These are phyloP conservation scores for Allium cepa DNA, from an alignment of 106 monocot species.

Conservation along the genomic window DNA sequence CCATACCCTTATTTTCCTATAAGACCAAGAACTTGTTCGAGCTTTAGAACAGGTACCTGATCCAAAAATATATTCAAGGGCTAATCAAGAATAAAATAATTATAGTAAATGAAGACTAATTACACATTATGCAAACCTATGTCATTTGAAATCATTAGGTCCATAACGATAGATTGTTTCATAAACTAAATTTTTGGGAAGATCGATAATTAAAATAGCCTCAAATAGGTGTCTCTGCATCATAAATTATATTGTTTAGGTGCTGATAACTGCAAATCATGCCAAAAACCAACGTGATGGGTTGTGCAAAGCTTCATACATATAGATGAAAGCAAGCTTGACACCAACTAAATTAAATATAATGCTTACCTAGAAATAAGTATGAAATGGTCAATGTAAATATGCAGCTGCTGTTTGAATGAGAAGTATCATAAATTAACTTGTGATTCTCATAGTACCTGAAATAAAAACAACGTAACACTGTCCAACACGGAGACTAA, in stretches of 20 bases:
- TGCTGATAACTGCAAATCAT: too few species aligned
- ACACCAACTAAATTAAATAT: conserved; percentile 75
- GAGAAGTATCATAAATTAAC: too few species aligned
- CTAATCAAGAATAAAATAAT: too few species aligned
- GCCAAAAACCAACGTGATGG: neutral
- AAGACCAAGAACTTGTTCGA: conserved; percentile 87
- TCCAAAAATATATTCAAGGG: too few species aligned
- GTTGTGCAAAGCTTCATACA: conserved; percentile 68
- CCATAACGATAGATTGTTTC: conserved; percentile 99
- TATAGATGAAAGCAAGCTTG: conserved; percentile 88
- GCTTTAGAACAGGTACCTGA: conserved; percentile 93
- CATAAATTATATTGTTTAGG: too few species aligned
- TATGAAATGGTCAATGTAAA: neutral
- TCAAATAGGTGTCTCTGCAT: conserved; percentile 95
- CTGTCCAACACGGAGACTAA: too few species aligned
- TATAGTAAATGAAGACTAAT: too few species aligned
- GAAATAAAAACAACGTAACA: too few species aligned
- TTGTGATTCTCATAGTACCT: too few species aligned
- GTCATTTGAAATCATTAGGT: conserved; percentile 91
- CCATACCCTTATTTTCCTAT: conserved; percentile 94
- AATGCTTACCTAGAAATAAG: conserved; percentile 64
- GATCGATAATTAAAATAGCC: conserved; percentile 96
- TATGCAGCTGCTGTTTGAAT: too few species aligned
- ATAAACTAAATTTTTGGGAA: conserved; percentile 92
- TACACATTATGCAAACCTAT: conserved; percentile 31